A percentile compares a stretch with the other conserved stretches of the same genome.
phyloP scores from a whole-genome alignment of 1,284 basidiomycete species.

The Ganoderma sp. region DNA sequence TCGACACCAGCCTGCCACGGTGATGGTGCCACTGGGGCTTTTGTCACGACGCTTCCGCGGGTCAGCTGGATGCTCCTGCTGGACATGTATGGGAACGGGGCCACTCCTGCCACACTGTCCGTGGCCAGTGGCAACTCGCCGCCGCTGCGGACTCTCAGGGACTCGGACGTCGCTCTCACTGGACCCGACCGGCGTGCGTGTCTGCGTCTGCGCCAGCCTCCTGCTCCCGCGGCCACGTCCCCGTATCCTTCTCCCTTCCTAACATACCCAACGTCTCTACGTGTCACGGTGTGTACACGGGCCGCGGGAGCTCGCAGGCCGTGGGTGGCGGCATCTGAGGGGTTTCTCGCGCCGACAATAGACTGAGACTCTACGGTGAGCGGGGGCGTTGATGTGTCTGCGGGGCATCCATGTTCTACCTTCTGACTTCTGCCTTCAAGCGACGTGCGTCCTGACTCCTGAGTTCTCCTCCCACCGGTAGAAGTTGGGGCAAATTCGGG shows the following conservation, averaged over 20 bases:
- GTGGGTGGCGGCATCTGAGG: too few species aligned
- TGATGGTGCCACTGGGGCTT: neutral
- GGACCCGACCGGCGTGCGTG: neutral
- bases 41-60: neutral
- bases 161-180: neutral
- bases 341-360: neutral
- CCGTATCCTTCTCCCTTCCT: too few species aligned
- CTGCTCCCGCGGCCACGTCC: neutral
- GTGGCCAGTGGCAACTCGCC: too few species aligned
- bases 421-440: slow-evolving; percentile 7
- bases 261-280: too few species aligned
- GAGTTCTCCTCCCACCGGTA: neutral
- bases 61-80: neutral
- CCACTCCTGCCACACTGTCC: neutral
- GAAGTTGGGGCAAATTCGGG: neutral
- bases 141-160: too few species aligned
- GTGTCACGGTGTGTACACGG: too few species aligned
- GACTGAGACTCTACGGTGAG: too few species aligned
- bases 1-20: too few species aligned
- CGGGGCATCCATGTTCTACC: neutral
- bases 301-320: too few species aligned
- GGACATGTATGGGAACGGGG: slow-evolving; percentile 1
- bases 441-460: neutral
- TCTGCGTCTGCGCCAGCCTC: too few species aligned
- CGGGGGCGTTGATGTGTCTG: too few species aligned